Base-by-base conservation (phyloP, 495 filamentous ascomycete genomes). In the Hyaloscypha finlandica region DNA sequence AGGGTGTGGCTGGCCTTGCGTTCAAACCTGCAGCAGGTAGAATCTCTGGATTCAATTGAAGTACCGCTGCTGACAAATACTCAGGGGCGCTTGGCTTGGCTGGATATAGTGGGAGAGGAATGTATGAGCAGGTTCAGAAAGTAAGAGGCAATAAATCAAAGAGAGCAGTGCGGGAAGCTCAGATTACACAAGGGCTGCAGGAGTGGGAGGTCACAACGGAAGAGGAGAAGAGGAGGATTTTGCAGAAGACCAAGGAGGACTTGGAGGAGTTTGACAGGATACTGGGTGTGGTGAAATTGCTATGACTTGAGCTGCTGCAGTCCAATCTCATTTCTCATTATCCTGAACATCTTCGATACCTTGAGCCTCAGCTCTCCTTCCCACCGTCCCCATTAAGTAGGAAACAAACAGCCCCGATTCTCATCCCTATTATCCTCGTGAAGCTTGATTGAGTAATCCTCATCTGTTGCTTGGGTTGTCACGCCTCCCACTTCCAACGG, bases 21-120 rank as follows among this genome's bases (percentile, higher is more conserved):
- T 56, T 25, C 53, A 56, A 56, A 14, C 53, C 53, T 29, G 53
- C 53, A 8, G 53, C 53, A 56, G 51, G 51, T 53, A n/a, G 16
- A 16, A 6, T 20, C 51, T 0, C 51, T 8, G 8, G 6, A 53
- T 53, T 53, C 51, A 37, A 37, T 25, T 25, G 35, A 37, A 6
- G 8, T 25, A 6, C 8, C 51, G 19, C 6, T 53, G 4, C 19
- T 25, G 16, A 53, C 51, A 16, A 53, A 25, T 20, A 9, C 19
- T 53, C 51, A 53, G 53, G 53, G 8, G 6, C 29, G 9, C 0
- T 56, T 0, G 53, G 53, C 53, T 19, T 56, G 8, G 22, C 16
- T 25, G 53, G 53, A 12, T 56, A 25, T 11, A 56, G 22, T 11
- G 20, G 20, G 6, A 6, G 29, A 14, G 53, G 53, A 8, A 29